Percentiles rank a stretch among this genome's conserved stretches.
Evolutionary conservation across 495 filamentous ascomycete genomes (phyloP).

Genomic region (Bathelium albidoporum): DNA sequence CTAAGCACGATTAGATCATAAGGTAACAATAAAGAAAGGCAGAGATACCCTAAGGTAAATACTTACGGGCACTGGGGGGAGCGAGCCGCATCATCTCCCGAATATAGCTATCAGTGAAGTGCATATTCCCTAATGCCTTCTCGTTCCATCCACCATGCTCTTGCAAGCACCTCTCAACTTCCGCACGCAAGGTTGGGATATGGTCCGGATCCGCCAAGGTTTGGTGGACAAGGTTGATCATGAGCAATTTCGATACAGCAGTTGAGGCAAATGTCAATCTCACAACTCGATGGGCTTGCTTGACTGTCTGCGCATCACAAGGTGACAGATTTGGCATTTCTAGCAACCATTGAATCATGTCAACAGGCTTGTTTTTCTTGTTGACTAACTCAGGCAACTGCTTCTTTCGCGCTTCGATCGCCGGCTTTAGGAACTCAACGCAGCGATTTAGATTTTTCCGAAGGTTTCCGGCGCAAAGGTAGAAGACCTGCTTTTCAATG

Average conservation of each 20-base stretch:
- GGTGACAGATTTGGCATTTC: neutral
- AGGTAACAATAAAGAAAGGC: neutral
- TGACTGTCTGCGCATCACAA: neutral
- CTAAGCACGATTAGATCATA: neutral
- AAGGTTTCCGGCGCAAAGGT: neutral
- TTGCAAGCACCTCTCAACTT: neutral
- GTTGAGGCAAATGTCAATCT: neutral
- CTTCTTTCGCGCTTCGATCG: neutral
- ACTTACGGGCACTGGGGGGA: neutral
- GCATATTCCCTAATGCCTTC: neutral
- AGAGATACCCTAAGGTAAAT: no score
- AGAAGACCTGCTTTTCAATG: neutral
- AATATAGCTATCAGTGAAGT: neutral
- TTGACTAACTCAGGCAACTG: neutral
- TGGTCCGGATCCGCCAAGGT: neutral
- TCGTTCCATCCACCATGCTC: neutral
- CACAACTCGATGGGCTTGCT: neutral
- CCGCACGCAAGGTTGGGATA: neutral
- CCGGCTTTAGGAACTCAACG: neutral
- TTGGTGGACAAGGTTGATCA: neutral
- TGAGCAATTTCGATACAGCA: neutral
- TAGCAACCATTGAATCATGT: neutral
- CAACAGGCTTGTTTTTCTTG: neutral
- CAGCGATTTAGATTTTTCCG: neutral
- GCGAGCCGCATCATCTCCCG: neutral